Evolutionary conservation across 768 basidiomycete genomes (phyloP), one percentile per base, ranked within the genome.

Genomic region (Trametes villosa): DNA sequence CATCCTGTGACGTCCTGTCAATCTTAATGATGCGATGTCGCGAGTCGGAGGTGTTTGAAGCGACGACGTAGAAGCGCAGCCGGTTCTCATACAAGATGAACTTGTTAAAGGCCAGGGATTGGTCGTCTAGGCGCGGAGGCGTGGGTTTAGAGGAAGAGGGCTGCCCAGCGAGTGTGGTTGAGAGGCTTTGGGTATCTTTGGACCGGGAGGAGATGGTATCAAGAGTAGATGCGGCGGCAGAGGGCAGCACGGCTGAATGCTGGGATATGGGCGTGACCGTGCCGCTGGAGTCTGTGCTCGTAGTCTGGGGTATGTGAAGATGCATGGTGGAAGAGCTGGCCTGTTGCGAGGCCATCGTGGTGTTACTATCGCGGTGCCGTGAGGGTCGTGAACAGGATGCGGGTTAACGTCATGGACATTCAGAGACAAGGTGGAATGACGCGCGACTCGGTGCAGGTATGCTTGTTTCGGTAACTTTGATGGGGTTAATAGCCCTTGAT

Each of bases 11-110:
- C 1, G 91, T 94, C 40, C 96, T 81, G 74, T 99, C 95, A 53
- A 99, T 88, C 78, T 95, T 97, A 70, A 98, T 84, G 57, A 99
- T 92, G 20, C 92, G 85, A 70, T 97, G 95, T 1, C 91, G 84
- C 0, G 92, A 90, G 60, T 93, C 92, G 18, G 91, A 86, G 0
- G 92, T 84, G 75, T 94, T 94, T 41, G 92, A 95, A 2, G 92
- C 95, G 61, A 98, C 86, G 53, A 99, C 85, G 77, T 87, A 98
- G 81, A 96, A 94, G 18, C 93, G 88, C 24, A 88, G 81, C 57
- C 87, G 86, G 68, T 94, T 98, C 77, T 99, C 96, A 73, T 97
- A 98, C 3, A 98, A 77, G 31, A 94, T 89, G 77, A 93, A 95
- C 71, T 93, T 93, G 78, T 94, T 95, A 73, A 80, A 75, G 1